These are phyloP conservation scores for Peronospora belbahrii DNA, from an alignment of 352 stramenopile species.

Conservation along the genomic window DNA sequence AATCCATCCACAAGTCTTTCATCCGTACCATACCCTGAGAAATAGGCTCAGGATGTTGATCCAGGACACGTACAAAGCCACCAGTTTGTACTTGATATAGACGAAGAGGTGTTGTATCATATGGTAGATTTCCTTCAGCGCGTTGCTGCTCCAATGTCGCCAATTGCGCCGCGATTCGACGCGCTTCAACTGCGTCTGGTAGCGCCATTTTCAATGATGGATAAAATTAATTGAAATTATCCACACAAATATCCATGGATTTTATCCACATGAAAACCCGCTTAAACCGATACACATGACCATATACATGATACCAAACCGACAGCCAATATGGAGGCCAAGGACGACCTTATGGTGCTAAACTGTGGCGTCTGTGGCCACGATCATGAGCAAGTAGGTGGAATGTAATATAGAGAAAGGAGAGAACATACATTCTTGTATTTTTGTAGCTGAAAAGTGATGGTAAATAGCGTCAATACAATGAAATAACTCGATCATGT, in stretches of 20 bases:
- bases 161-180: constrained; percentile 31
- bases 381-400: constrained; percentile 24
- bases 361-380: constrained; percentile 24
- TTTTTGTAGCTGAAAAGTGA: constrained; percentile 3
- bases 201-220: too few relatives aligned
- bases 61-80: constrained; percentile 55
- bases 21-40: constrained; percentile 40
- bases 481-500: too few relatives aligned
- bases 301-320: neutral
- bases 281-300: neutral
- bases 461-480: neutral
- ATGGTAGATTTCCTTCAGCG: constrained; percentile 10
- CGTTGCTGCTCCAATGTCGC: constrained; percentile 27
- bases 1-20: neutral
- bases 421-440: neutral
- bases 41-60: constrained; percentile 44
- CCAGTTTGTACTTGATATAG: constrained; percentile 35
- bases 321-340: constrained; percentile 7
- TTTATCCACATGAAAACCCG: too few relatives aligned
- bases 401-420: neutral
- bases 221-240: too few relatives aligned
- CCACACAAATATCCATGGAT: too few relatives aligned
- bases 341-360: constrained; percentile 6
- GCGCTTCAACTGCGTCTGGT: constrained; percentile 18
- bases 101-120: constrained; percentile 23